A percentile compares a stretch with the other conserved stretches of the same genome.
These are phyloP conservation scores for Bolboschoenus planiculmis DNA, from an alignment of 176 grass and related monocot genomes.

Conservation along the genomic window DNA sequence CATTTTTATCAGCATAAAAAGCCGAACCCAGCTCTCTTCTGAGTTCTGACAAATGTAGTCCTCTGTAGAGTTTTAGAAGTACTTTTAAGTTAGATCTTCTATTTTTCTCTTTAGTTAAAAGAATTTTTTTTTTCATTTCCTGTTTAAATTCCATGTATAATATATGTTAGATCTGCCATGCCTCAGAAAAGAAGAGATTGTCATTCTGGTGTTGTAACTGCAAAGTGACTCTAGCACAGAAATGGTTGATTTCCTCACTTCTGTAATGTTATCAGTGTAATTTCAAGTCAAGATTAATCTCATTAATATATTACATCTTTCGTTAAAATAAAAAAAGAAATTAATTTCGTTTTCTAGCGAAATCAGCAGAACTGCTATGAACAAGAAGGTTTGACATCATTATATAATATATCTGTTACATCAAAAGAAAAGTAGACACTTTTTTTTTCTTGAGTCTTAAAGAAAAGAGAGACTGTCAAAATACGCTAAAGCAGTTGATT, in stretches of 20 bases:
- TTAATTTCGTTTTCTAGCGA: not conserved
- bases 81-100: not conserved
- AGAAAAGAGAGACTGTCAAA: not conserved
- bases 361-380: too few species aligned
- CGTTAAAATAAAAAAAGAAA: not conserved
- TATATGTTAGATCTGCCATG: not conserved
- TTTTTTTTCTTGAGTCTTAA: too few species aligned
- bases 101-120: not conserved
- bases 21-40: slow-evolving; percentile 60
- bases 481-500: not conserved
- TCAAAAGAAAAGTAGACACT: not conserved
- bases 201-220: not conserved
- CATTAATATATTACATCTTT: not conserved
- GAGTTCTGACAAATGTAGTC: slow-evolving; percentile 36
- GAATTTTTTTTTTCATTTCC: not conserved
- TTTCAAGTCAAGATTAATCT: not conserved
- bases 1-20: slow-evolving; percentile 76
- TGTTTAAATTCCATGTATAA: not conserved
- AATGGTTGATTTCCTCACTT: not conserved
- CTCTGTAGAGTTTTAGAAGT: not conserved
- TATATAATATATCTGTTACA: not conserved
- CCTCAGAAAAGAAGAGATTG: not conserved
- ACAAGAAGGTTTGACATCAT: not conserved
- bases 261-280: not conserved
- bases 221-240: not conserved